A percentile compares a stretch with the other conserved stretches of the same genome.
Conservation (phyloP, 257 asterid genomes). For the Salvia hispanica region DNA sequence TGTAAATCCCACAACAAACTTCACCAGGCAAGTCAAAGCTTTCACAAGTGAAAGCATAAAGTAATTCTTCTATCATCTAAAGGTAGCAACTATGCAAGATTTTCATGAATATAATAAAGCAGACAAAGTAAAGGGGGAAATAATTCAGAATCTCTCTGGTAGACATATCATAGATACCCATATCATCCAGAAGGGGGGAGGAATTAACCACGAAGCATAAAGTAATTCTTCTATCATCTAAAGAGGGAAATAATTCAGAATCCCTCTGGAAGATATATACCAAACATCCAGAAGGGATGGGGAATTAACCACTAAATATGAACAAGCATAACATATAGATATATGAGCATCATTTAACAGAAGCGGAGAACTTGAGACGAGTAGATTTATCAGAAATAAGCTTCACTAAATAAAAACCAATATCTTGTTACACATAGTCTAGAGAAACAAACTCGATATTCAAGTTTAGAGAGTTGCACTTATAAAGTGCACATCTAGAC, state of each 20-base stretch:
- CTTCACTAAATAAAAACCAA: conserved; percentile 20
- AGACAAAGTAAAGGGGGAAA: conserved; percentile 9
- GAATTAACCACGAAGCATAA: conserved; percentile 4
- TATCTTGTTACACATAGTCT: conserved; percentile 28
- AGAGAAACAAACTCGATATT: conserved; percentile 10
- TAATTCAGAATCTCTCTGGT: conserved; percentile 16
- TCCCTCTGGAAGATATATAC: neutral
- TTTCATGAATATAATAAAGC: conserved; percentile 12
- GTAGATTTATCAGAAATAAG: conserved; percentile 6
- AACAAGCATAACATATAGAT: neutral
- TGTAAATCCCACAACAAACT: conserved; percentile 27
- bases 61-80: conserved; percentile 28
- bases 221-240: conserved; percentile 27
- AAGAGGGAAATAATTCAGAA: conserved; percentile 24
- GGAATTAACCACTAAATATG: neutral
- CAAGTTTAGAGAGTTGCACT: conserved; percentile 17
- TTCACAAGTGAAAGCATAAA: conserved; percentile 35
- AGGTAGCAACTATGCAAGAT: conserved; percentile 22
- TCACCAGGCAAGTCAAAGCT: conserved; percentile 31
- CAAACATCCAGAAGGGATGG: neutral
- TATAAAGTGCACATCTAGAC: conserved; percentile 8
- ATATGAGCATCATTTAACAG: neutral
- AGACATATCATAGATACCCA: neutral
- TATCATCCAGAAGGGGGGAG: neutral
- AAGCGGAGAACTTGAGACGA: neutral